Evolutionary conservation across 2,329 filamentous ascomycete genomes (phyloP).

Genomic region (Diaporthe sp.): DNA sequence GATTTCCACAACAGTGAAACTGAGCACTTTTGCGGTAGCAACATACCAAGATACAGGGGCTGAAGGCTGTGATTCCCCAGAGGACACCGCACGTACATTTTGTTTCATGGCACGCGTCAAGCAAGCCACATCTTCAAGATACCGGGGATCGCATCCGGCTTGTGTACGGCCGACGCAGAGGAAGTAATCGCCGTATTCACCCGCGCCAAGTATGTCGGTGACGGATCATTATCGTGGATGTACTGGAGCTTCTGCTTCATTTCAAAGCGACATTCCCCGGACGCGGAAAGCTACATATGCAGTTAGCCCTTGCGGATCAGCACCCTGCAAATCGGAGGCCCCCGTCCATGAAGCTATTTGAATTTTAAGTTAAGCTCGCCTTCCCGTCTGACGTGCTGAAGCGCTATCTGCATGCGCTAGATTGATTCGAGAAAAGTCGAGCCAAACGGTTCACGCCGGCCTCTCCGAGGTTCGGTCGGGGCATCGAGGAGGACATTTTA

Average conservation of each 20-base stretch:
- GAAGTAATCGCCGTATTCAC: neutral
- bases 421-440: neutral
- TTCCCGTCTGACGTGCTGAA: neutral
- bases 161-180: neutral
- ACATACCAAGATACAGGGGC: neutral
- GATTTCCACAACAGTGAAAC: neutral
- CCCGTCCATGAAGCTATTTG: neutral
- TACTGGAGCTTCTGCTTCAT: neutral
- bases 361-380: neutral
- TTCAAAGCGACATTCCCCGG: neutral
- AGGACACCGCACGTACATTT: neutral
- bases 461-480: neutral
- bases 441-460: neutral
- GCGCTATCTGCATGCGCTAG: slow-evolving; percentile 4
- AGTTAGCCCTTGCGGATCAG: neutral
- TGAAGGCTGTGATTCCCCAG: neutral
- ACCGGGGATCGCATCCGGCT: neutral
- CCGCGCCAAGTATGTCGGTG: neutral
- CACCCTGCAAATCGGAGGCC: neutral
- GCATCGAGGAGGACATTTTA: neutral
- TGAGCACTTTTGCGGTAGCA: neutral
- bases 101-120: neutral
- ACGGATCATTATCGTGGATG: neutral
- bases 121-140: neutral
- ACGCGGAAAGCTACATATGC: neutral